Conservation (phyloP, 2,329 filamentous ascomycete species). For the Ceratocystiopsis minuta region DNA sequence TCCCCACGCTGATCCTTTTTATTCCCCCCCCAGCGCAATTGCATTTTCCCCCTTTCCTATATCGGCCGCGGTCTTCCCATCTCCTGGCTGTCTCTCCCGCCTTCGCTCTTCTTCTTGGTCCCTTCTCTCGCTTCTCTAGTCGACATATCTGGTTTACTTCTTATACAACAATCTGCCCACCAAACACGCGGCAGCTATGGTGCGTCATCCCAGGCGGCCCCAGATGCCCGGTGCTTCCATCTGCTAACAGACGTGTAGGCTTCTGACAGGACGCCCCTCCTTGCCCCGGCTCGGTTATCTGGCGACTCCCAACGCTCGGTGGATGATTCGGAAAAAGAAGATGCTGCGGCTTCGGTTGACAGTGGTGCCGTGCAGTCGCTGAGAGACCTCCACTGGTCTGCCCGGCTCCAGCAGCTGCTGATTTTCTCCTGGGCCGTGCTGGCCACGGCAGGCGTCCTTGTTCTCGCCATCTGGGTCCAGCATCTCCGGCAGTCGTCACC, state of each 20-base stretch:
- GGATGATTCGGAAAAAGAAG: conserved; percentile 15
- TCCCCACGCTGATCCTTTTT: too few relatives aligned
- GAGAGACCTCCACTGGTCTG: conserved; percentile 4
- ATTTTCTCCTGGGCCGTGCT: conserved; percentile 70
- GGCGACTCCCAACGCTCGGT: conserved; percentile 14
- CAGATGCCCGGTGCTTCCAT: too few relatives aligned
- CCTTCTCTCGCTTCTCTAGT: too few relatives aligned
- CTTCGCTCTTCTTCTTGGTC: too few relatives aligned
- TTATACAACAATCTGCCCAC: too few relatives aligned
- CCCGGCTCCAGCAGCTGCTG: conserved; percentile 48
- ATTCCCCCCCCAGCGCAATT: too few relatives aligned
- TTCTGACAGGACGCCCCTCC: conserved; percentile 26
- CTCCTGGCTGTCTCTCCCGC: too few relatives aligned
- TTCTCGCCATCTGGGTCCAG: conserved; percentile 61
- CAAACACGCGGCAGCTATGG: too few relatives aligned
- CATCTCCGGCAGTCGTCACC: conserved; percentile 31
- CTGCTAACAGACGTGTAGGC: conserved; percentile 12
- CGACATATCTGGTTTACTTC: too few relatives aligned
- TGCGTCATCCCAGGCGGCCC: too few relatives aligned
- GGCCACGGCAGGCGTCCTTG: conserved; percentile 60
- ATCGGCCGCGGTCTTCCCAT: too few relatives aligned
- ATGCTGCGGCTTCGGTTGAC: conserved; percentile 9
- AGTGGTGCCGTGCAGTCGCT: background rate
- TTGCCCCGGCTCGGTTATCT: conserved; percentile 17
- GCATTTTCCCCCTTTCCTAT: too few relatives aligned